Base-by-base conservation (phyloP, 495 filamentous ascomycete genomes). In the Margaritispora aquatica region DNA sequence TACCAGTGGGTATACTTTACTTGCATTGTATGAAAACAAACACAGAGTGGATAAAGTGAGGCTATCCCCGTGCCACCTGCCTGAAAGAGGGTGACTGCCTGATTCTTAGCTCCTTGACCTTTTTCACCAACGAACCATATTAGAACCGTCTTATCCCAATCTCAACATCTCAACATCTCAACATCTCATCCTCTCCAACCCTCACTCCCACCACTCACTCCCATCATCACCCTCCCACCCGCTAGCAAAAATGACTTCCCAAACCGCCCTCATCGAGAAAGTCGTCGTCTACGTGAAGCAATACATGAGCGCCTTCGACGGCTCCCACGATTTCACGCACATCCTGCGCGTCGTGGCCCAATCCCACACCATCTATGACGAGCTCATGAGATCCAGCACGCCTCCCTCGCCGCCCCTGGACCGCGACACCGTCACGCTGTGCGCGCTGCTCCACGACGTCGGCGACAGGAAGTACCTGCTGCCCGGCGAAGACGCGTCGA, bases 271-370 rank as follows among this genome's bases (percentile, higher is more conserved):
- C 5, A 56, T 66, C 36, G 10, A 21, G 19, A 51, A 57, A 22
- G 61, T 67, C 22, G 46, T 26, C n/a, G 54, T 19, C 15, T 62
- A 63, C 44, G 57, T 67, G 9, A 26, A 59, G 26, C 22, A 57
- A 21, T 90, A 86, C 77, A 96, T 96, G 91, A 74, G 81, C 34
- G 71, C 77, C 51, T 88, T 88, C 71, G 93, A 96, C 72, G 80
- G 82, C 29, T 93, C 89, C 2, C 92, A 96, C 75, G 87, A 95
- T 74, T 91, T 84, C 72, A 67, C 75, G 20, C 93, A 97, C 70
- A 86, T 96, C 58, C 70, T 85, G 59, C 87, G 93, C 50, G 92
- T 97, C 27, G 72, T 88, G 4, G 71, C 78, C 11, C 79, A 95
- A 5, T 79, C 89, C 10, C 59, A 55, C 24, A 23, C 52, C 52